Evolutionary conservation across 768 basidiomycete species (phyloP), one percentile per base, ranked within the genome.

Genomic region (Auricularia cornea): DNA sequence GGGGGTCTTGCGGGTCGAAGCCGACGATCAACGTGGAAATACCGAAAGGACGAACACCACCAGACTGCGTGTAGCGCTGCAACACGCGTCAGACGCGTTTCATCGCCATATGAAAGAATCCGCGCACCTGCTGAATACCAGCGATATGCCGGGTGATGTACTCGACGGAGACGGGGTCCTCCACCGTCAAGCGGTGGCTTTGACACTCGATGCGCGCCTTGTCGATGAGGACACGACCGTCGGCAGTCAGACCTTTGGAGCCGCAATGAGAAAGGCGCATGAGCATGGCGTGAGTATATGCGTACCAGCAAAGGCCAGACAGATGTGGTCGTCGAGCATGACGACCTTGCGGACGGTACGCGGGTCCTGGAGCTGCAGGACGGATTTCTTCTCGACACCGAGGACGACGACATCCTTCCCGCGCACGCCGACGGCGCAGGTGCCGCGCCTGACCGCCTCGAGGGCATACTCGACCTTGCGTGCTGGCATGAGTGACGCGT

Each of bases 61-160:
- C 97, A 12, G 95, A 97, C 81, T 99, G 97, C 16, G 97, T 98
- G 78, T 98, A 98, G 74, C 86, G 85, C 94, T 96, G 69, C 11
- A 54, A 33, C 35, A 62, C n/a, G 59, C 35, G 8, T 40, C 23
- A 62, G n/a, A n/a, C 52, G 56, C 29, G 48, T 60, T 41, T 18
- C 28, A 23, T 54, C 52, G 61, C 18, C 28, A 23, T 20, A 3
- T 40, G 54, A 38, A 20, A n/a, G 20, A 28, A 59, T 12, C 60
- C 12, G 60, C 81, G 38, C 62, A 94, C 96, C 83, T 99, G 97
- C 77, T 99, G 96, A 67, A 98, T 93, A n/a, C 94, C 93, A 61
- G 97, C 97, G 72, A 99, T 90, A 76, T 97, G 90, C 72, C 96
- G 86, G 31, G 97, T 97, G 70, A 99, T 98, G 72, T 98, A 99